A percentile compares a stretch with the other conserved stretches of the same genome.
These are phyloP conservation scores for Lasiodiplodia sp. DNA, from an alignment of 2,329 filamentous ascomycete genomes.

Conservation along the genomic window DNA sequence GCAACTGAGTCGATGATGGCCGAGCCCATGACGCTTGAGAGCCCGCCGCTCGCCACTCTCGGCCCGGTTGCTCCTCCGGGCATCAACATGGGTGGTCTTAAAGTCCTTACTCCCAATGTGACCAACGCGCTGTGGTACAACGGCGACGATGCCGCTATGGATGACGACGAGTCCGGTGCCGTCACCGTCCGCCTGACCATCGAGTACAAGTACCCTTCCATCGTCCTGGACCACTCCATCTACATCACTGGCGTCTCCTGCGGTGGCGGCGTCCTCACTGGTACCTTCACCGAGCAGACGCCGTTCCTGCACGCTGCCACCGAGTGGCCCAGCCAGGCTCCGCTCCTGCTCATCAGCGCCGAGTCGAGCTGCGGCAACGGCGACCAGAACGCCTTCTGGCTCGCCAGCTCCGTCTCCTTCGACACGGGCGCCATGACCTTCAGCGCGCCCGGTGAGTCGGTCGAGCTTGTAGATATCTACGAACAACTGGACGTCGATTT, in stretches of 20 bases:
- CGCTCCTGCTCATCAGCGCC: slow-evolving; percentile 30
- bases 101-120: background rate
- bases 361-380: slow-evolving; percentile 29
- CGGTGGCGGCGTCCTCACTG: background rate
- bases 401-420: slow-evolving; percentile 30
- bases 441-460: slow-evolving; percentile 22
- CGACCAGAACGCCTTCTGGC: slow-evolving; percentile 30
- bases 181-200: slow-evolving; percentile 19
- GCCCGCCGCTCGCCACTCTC: slow-evolving; percentile 11
- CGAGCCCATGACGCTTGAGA: background rate
- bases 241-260: slow-evolving; percentile 31
- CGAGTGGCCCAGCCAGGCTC: slow-evolving; percentile 21
- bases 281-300: slow-evolving; percentile 25
- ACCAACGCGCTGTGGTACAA: slow-evolving; percentile 11
- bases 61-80: slow-evolving; percentile 13
- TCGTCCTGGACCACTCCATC: slow-evolving; percentile 31
- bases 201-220: slow-evolving; percentile 30
- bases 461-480: slow-evolving; percentile 25
- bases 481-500: slow-evolving; percentile 26
- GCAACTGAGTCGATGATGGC: slow-evolving; percentile 10
- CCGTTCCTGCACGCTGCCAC: slow-evolving; percentile 24
- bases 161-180: slow-evolving; percentile 3
- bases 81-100: slow-evolving; percentile 21
- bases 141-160: slow-evolving; percentile 14
- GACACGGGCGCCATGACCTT: slow-evolving; percentile 24